Base-by-base conservation (phyloP, 305 asterid species). In the Rubia tinctorum region DNA sequence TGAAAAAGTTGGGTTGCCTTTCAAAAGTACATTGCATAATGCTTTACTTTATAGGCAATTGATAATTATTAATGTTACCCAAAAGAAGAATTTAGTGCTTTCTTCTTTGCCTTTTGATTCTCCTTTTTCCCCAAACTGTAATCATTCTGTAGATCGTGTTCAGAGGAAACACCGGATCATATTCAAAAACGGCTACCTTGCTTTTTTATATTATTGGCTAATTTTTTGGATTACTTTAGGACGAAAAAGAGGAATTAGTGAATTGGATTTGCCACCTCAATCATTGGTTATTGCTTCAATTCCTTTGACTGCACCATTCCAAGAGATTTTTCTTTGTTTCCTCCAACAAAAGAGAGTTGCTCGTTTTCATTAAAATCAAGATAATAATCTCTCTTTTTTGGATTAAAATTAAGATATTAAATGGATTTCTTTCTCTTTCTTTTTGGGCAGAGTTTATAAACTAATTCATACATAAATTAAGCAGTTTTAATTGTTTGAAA, bases 121-220 rank as follows among this genome's bases (percentile, higher is more conserved):
- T 60, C 66, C 53, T 70, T 75, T 81, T 79, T 81, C 40, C 68
- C 71, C 78, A 74, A 66, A 74, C 59, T 69, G 76, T 84, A 86
- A 86, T 90, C 79, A 90, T 86, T 85, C 78, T 81, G 5, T 66
- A 69, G 93, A 86, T 86, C 86, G 82, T 86, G 80, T 80, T 79
- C 75, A 71, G 73, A 81, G 75, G 75, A 71, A 59, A 59, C 68
- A 64, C 34, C 25, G 59, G 83, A 87, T 85, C 86, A 71, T 75
- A 75, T 84, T 82, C 73, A 67, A 67, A 71, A 74, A 77, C 79
- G 75, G 75, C 79, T 71, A 71, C 45, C n/a, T n/a, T n/a, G n/a
- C 5, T 34, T n/a, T 34, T 64, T 43, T 11, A 8, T 64, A 47
- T 30, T 12, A 40, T 13, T 70, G 27, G 7, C 30, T 74, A 23